A percentile compares a stretch with the other conserved stretches of the same genome.
Conservation (phyloP, 139 green algal species). For the Medakamo hakoo region DNA sequence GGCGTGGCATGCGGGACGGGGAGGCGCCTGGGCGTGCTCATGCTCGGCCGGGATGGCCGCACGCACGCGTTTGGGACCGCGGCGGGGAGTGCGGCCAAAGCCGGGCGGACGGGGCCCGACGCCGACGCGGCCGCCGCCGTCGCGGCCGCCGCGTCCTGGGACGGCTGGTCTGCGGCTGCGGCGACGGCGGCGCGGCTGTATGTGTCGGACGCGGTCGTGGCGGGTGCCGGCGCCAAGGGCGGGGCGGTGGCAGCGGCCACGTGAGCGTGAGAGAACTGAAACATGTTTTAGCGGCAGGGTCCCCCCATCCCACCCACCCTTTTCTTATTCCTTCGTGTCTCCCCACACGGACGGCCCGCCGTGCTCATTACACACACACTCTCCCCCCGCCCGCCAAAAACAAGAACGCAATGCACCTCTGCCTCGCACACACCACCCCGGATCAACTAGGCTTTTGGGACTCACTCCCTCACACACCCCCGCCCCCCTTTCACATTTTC, state of each 20-base stretch:
- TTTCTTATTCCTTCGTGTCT: neutral
- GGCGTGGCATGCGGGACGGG: neutral
- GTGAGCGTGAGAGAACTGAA: neutral
- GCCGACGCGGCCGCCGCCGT: too few relatives aligned
- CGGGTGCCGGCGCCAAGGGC: neutral
- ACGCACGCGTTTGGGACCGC: neutral
- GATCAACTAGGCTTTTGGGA: too few relatives aligned
- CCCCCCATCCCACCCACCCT: neutral
- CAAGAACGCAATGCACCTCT: too few relatives aligned
- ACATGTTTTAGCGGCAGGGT: neutral
- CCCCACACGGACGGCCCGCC: neutral
- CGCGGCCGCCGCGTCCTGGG: too few relatives aligned
- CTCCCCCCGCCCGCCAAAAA: too few relatives aligned
- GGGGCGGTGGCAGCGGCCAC: too few relatives aligned
- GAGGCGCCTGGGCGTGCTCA: neutral
- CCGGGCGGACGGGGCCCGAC: too few relatives aligned
- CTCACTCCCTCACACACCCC: neutral
- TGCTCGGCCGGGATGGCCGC: neutral
- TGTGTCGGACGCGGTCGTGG: neutral
- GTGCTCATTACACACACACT: too few relatives aligned
- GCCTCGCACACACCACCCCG: too few relatives aligned
- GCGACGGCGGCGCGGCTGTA: neutral
- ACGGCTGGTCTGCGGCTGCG: neutral
- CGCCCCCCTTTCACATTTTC: neutral
- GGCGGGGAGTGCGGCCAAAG: too few relatives aligned